Conservation (phyloP, 2,329 filamentous ascomycete genomes). For the Plenodomus tracheiphilus region DNA sequence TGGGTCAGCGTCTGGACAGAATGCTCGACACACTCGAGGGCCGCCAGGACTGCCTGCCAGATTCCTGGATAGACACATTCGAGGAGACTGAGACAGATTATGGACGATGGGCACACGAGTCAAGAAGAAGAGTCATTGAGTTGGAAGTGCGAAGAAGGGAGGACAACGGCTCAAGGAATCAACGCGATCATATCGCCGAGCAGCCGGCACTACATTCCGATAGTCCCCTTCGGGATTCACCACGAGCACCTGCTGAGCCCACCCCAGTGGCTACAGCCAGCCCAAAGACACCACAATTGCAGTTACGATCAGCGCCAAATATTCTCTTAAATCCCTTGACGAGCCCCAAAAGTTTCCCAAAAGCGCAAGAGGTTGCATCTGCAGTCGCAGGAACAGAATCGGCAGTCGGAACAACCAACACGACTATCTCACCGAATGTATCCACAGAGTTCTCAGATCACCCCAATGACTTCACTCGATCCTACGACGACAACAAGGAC, state of each 20-base stretch:
- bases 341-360: neutral
- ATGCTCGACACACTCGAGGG: conserved; percentile 90
- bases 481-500: neutral
- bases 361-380: neutral
- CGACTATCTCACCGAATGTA: neutral
- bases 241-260: neutral
- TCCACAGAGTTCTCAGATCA: neutral
- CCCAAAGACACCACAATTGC: neutral
- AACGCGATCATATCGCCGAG: conserved; percentile 3
- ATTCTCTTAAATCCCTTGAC: neutral
- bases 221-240: conserved; percentile 1
- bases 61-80: conserved; percentile 84
- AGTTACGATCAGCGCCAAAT: neutral
- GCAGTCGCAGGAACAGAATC: no score
- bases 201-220: conserved; percentile 14
- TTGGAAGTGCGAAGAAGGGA: conserved; percentile 53
- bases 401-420: no score
- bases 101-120: conserved; percentile 77
- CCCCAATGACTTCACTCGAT: neutral
- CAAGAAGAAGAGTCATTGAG: conserved; percentile 73
- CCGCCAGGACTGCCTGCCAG: conserved; percentile 78
- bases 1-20: conserved; percentile 75
- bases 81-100: conserved; percentile 79
- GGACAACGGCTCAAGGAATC: conserved; percentile 7
- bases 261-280: neutral